These are phyloP conservation scores for Fusarium illudens DNA, from an alignment of 2,329 filamentous ascomycete species.

Conservation along the genomic window DNA sequence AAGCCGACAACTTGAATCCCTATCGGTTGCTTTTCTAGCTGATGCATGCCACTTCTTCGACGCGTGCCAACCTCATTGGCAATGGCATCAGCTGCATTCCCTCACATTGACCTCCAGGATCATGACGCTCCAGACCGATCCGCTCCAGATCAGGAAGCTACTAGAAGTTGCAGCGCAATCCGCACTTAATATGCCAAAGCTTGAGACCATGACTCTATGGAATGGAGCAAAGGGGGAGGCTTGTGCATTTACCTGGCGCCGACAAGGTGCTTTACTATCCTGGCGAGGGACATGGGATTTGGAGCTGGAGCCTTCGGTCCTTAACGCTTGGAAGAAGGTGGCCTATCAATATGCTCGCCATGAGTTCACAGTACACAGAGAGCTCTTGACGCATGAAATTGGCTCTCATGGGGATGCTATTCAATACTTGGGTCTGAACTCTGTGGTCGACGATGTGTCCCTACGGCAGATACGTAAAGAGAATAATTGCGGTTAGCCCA, in stretches of 20 bases:
- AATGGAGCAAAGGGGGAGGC: background rate
- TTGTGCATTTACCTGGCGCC: background rate
- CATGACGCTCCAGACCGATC: background rate
- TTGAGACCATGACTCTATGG: background rate
- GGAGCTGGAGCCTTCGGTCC: background rate
- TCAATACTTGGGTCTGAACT: constrained; percentile 5
- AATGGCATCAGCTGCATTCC: background rate
- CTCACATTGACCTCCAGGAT: background rate
- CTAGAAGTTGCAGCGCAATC: background rate
- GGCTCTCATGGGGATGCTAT: constrained; percentile 28
- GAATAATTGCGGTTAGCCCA: background rate
- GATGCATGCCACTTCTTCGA: constrained; percentile 11
- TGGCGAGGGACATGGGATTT: background rate
- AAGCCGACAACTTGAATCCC: background rate
- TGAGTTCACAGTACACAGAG: background rate
- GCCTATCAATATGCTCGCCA: background rate
- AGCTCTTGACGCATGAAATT: background rate
- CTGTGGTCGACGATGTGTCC: constrained; percentile 10
- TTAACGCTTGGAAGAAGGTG: background rate
- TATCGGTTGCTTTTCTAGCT: constrained; percentile 12
- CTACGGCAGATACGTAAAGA: constrained; percentile 23
- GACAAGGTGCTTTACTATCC: background rate
- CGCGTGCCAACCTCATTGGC: background rate
- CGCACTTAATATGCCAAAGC: background rate
- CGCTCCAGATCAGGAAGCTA: background rate